Evolutionary conservation across 768 basidiomycete species (phyloP).

Genomic region (Pisolithus sp.): DNA sequence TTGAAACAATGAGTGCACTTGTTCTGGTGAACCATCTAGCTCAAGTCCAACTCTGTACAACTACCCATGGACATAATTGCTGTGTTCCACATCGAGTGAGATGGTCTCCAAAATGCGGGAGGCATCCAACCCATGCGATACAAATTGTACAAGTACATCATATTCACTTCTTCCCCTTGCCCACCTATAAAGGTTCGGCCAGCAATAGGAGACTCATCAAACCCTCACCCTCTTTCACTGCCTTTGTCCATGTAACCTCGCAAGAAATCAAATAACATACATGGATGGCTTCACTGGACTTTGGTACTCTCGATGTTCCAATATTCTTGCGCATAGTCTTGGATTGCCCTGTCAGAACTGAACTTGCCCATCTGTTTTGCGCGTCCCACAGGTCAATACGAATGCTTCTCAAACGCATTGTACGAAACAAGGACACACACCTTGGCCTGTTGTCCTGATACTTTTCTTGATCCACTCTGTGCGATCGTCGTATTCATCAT

Average conservation of each 20-base stretch:
- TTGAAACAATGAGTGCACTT: no score
- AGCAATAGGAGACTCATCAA: no score
- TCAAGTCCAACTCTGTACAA: no score
- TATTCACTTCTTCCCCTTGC: no score
- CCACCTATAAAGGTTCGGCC: no score
- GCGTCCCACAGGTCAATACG: conserved; percentile 35
- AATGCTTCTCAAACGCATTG: conserved; percentile 57
- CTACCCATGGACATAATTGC: no score
- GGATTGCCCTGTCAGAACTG: conserved; percentile 89
- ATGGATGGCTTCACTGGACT: conserved; percentile 14
- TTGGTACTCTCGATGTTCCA: conserved; percentile 64
- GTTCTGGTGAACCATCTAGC: no score
- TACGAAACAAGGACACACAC: conserved; percentile 22
- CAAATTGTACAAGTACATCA: no score
- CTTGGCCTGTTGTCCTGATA: conserved; percentile 76
- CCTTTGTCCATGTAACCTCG: not conserved
- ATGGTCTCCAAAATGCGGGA: no score
- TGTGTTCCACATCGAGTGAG: no score
- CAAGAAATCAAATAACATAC: not conserved
- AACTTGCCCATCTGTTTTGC: conserved; percentile 84
- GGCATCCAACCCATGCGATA: no score
- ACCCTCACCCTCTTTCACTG: no score
- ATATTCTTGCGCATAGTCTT: conserved; percentile 85
- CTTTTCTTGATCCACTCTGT: conserved; percentile 91
- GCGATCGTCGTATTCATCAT: conserved; percentile 79